Evolutionary conservation across 805 yeast genomes (phyloP), one percentile per base, ranked within the genome.

Genomic region (Dipodascus geniculatus): DNA sequence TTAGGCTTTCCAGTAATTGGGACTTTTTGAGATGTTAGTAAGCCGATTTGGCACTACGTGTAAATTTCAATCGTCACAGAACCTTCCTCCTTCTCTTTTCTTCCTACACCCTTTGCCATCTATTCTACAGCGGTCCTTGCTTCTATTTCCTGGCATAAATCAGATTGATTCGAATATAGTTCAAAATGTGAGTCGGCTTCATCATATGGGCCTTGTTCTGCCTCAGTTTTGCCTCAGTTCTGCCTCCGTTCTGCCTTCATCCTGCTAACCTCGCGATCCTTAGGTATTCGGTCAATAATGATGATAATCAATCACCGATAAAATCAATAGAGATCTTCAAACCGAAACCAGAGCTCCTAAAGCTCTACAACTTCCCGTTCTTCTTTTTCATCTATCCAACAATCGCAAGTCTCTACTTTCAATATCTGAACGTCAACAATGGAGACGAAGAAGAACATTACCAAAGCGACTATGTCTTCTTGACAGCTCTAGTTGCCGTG

Each of bases 351-450:
- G 44, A 38, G 19, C 44, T 38, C 14, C 14, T 38, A 3, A 38
- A 38, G 44, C 19, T 38, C 14, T 38, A 38, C 19, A 38, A 38
- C 44, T 38, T 38, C 14, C 44, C 44, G 17, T 38, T 38, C 20
- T 68, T 84, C 55, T 75, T 84, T 49, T 38, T 38, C 44, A 38
- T 38, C 19, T 38, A 38, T 38, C 44, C 44, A 6, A 38, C 44
- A 3, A 38, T 38, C 19, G 44, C 44, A n/a, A 38, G 44, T 38
- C 14, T 11, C 14, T 38, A 38, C 19, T 38, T n/a, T n/a, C 44
- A 38, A n/a, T 38, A 38, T n/a, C 19, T n/a, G 20, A 38, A 38
- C 14, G 44, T 38, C 19, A 38, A 38, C 14, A 38, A 38, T 38
- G 44, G 44, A 11, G 44, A 38, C 44, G 44, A 9, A 11, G 44